Evolutionary conservation across 1,284 basidiomycete genomes (phyloP).

Genomic region (Sanguinoderma infundibulare): DNA sequence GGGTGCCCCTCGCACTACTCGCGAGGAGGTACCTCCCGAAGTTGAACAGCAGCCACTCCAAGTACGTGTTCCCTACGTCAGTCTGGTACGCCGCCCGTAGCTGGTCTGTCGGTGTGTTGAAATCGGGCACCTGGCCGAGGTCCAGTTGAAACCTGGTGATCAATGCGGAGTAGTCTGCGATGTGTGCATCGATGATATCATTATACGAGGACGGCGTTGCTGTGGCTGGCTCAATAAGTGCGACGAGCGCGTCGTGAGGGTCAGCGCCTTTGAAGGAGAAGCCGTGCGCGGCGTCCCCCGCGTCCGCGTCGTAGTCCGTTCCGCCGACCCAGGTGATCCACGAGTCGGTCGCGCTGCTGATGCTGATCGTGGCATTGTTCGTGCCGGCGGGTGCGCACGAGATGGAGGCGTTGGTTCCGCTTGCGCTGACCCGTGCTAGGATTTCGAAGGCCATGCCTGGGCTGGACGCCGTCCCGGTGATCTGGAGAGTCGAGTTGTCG

Average conservation of each 20-base stretch:
- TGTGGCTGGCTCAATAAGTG: slow-evolving; percentile 40
- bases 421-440: slow-evolving; percentile 51
- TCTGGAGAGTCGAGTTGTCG: slow-evolving; percentile 55
- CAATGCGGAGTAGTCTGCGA: slow-evolving; percentile 50
- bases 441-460: slow-evolving; percentile 76
- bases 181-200: slow-evolving; percentile 48
- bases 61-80: slow-evolving; percentile 61
- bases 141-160: slow-evolving; percentile 57
- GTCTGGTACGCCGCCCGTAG: slow-evolving; percentile 55
- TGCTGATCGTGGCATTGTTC: slow-evolving; percentile 60
- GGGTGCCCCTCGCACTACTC: slow-evolving; percentile 59
- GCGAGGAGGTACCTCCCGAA: slow-evolving; percentile 69
- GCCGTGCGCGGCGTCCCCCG: slow-evolving; percentile 55
- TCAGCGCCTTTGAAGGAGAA: slow-evolving; percentile 69
- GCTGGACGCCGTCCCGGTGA: slow-evolving; percentile 55
- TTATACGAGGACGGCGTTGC: slow-evolving; percentile 36
- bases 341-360: slow-evolving; percentile 49
- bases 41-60: slow-evolving; percentile 78
- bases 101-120: slow-evolving; percentile 59
- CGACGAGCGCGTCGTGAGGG: slow-evolving; percentile 55
- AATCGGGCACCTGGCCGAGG: slow-evolving; percentile 60
- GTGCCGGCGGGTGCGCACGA: slow-evolving; percentile 39
- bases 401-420: slow-evolving; percentile 21
- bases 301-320: slow-evolving; percentile 67
- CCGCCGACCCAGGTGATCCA: slow-evolving; percentile 74